Conservation (phyloP, 352 stramenopile species). For the Pythium monospermum region DNA sequence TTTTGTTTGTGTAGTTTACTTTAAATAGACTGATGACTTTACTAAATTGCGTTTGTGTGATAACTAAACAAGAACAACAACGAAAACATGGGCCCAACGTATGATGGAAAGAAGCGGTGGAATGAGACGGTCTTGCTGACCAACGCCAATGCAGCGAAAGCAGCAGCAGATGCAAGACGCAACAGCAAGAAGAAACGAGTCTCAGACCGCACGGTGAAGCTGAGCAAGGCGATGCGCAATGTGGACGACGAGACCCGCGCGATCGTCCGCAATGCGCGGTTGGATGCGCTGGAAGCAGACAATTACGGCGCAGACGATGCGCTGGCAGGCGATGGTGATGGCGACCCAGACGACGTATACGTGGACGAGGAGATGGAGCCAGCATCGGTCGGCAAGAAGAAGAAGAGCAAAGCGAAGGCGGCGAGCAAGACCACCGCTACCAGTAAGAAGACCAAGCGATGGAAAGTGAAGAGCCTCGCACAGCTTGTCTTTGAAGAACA, state of each 20-base stretch:
- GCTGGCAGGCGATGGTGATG: constrained; percentile 39
- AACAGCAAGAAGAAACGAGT: constrained; percentile 46
- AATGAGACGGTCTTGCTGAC: constrained; percentile 75
- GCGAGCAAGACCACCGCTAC: not conserved
- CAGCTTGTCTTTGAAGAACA: constrained; percentile 84
- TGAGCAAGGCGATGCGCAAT: constrained; percentile 78
- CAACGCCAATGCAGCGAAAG: constrained; percentile 13
- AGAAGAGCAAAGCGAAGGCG: constrained; percentile 27
- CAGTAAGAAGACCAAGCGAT: constrained; percentile 23
- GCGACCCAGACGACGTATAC: constrained; percentile 55
- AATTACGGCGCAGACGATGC: constrained; percentile 76
- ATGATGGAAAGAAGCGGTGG: constrained; percentile 82
- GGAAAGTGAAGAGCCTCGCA: constrained; percentile 86
- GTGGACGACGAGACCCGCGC: constrained; percentile 81
- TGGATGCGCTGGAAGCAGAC: constrained; percentile 87
- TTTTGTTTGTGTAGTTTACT: not conserved
- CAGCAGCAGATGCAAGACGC: not conserved
- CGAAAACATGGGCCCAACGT: constrained; percentile 58
- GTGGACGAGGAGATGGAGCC: constrained; percentile 54
- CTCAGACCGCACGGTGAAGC: constrained; percentile 62
- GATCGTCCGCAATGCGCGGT: constrained; percentile 76
- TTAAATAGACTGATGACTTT: constrained; percentile 8
- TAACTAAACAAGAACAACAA: not conserved
- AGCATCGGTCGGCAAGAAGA: constrained; percentile 29
- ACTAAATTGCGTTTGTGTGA: not conserved